Percentiles rank a stretch among this genome's conserved stretches.
phyloP scores from a whole-genome alignment of 768 basidiomycete species.

The Termitomyces eurrhizus region DNA sequence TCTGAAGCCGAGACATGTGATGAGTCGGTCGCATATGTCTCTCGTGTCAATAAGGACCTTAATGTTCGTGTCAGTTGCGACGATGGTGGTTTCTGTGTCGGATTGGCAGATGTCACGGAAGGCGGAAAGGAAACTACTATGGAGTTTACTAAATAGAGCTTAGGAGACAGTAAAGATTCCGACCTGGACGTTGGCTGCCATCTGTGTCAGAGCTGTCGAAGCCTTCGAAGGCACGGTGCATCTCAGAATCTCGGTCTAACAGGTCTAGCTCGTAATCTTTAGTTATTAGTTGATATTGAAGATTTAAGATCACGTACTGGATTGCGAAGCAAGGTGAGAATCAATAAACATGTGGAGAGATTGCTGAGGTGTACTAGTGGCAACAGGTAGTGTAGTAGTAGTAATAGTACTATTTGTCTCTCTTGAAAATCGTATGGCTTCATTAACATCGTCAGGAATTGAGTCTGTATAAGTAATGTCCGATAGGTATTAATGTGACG shows the following conservation, averaged over 20 bases:
- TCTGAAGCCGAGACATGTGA: background rate
- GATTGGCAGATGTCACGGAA: background rate
- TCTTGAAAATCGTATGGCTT: conserved; percentile 33
- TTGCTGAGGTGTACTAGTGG: conserved; percentile 53
- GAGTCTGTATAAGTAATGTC: background rate
- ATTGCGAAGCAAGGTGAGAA: conserved; percentile 47
- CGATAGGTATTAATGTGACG: background rate
- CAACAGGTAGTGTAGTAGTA: conserved; percentile 40
- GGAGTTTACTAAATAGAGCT: background rate
- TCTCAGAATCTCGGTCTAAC: conserved; percentile 66
- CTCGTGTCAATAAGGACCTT: background rate
- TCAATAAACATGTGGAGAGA: conserved; percentile 51
- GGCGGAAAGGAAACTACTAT: background rate
- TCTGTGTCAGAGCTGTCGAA: conserved; percentile 50
- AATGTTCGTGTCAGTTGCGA: background rate
- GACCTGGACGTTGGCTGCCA: conserved; percentile 17
- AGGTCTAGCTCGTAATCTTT: conserved; percentile 42
- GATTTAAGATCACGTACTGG: conserved; percentile 36
- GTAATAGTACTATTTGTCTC: conserved; percentile 36
- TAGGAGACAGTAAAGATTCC: background rate
- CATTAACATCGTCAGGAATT: conserved; percentile 27
- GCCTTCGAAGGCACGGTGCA: conserved; percentile 60
- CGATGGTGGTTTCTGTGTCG: background rate
- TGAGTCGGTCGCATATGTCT: background rate
- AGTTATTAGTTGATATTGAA: conserved; percentile 3